Base-by-base conservation (phyloP, 345 rosid genomes). In the Lumnitzera racemosa region DNA sequence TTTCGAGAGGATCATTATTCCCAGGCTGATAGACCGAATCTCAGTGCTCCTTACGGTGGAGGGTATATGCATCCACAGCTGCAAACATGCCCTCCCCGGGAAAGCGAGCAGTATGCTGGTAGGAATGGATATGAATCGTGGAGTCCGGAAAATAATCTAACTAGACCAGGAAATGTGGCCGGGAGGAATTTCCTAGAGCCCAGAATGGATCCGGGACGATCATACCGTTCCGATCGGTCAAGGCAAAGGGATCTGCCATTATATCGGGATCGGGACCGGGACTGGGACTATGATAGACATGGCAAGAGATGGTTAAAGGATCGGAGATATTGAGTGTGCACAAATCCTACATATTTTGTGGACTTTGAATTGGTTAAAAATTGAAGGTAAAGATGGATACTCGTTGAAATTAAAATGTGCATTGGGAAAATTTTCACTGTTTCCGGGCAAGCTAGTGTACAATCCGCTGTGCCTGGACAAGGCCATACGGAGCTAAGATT, bases 121-220 rank as follows among this genome's bases (percentile, higher is more conserved):
- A 58, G 69, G 62, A 76, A 69, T n/a, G 96, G 78, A 23, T 88
- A 67, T 49, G 96, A 88, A 68, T 88, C 98, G 2, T 88, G 96
- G 96, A 86, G 96, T 75, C 96, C 91, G 0, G 96, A 91, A 48
- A 69, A 80, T 64, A 91, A 96, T 66, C 96, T 85, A 46, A 71
- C 57, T 47, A 83, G 85, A 68, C 66, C 75, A 1, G 79, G 62
- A 16, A 64, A 70, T 62, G 62, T 49, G 58, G 57, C 66, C 5
- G 76, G 87, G 49, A 69, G 83, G 71, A 75, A 54, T 49, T 62
- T 68, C 41, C 58, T 12, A 17, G 82, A 70, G 46, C 54, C 62
- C 20, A 49, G 79, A 27, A 55, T 53, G 57, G 72, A 69, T 54
- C 41, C 68, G 0, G 78, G 77, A 12, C 64, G 55, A 71, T 55